Base-by-base conservation (phyloP, 257 asterid genomes). In the Linderniella brevidens region DNA sequence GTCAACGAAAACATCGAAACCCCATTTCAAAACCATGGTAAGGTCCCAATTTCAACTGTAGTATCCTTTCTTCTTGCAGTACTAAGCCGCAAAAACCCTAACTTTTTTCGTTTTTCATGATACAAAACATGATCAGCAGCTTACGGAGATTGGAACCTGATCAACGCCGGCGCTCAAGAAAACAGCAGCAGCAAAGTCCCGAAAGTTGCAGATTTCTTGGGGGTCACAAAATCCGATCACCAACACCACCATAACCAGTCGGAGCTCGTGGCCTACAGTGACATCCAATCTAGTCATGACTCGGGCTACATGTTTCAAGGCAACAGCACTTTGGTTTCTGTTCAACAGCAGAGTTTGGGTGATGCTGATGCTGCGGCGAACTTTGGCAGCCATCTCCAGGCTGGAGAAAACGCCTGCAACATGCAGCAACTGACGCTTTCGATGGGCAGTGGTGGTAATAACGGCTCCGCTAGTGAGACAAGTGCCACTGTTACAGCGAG, bases 171-270 rank as follows among this genome's bases (percentile, higher is more conserved):
- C 6, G 4, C 3, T 25, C 32, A 25, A 25, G 32, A 64, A 51
- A 82, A 68, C 36, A 60, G 65, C 63, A 60, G 65, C 63, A 73
- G 48, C 41, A 84, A 77, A 52, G 75, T 58, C 1, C 92, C 92
- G 0, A 73, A 77, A 60, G 92, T 80, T 9, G 93, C 93, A 6
- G 92, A 84, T 62, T 84, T 84, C 53, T 68, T 84, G 4, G 95
- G 95, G 3, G 76, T 78, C 18, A 65, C 72, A 45, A 78, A 66
- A 57, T 60, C 76, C 0, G 75, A 67, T 25, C 32, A 25, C 6
- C 32, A 25, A 18, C 66, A 57, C 55, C 76, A 71, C 6, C 32
- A 25, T 25, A 68, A 57, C 55, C 76, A 71, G 8, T 55, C 82
- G 3, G 80, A 76, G 20, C 53, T 74, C 9, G 58, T 76, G 8